Base-by-base conservation (phyloP, 2,329 filamentous ascomycete species). In the Rutstroemia sp. region DNA sequence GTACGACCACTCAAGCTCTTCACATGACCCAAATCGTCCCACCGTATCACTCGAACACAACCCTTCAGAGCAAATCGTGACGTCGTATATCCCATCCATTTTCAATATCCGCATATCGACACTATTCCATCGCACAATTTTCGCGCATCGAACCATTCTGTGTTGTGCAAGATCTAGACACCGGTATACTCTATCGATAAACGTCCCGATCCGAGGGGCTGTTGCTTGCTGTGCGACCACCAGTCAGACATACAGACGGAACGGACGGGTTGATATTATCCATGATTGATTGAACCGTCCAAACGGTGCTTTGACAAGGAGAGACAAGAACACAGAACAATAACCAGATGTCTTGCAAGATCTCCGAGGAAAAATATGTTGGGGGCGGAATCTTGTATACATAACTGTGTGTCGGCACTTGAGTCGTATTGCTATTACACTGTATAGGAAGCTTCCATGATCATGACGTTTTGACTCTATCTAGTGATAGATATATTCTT, bases 1-100 rank as follows among this genome's bases (percentile, higher is more conserved):
- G 27, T 49, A 34, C n/a, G 14, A 42, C 17, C 52, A 54, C 49
- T 54, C 16, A 3, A 17, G 16, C 45, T 42, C 25, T 55, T 55
- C 53, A 55, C 53, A 55, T 55, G 53, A 55, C 42, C 47, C 9
- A 50, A 50, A 34, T 41, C 25, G 53, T 55, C 53, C 53, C 53
- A 55, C 53, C 23, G 53, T 55, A 19, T 48, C 27, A 50, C 53
- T 48, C 25, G 23, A 37, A 39, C 37, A 19, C 7, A 42, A 10
- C 23, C 23, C 12, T 16, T 39, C 47, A 42, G 30, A 23, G 34
- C 19, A 44, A 34, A 30, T 48, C 14, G 46, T 51, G 53, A 45
- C 46, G 38, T 54, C 16, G 19, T 10, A 42, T 55, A 38, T 25
- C 21, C 12, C 38, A 39, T 37, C 19, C 41, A 42, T 25, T 54